Conservation (phyloP, 768 basidiomycete species). For the Russula virescens region DNA sequence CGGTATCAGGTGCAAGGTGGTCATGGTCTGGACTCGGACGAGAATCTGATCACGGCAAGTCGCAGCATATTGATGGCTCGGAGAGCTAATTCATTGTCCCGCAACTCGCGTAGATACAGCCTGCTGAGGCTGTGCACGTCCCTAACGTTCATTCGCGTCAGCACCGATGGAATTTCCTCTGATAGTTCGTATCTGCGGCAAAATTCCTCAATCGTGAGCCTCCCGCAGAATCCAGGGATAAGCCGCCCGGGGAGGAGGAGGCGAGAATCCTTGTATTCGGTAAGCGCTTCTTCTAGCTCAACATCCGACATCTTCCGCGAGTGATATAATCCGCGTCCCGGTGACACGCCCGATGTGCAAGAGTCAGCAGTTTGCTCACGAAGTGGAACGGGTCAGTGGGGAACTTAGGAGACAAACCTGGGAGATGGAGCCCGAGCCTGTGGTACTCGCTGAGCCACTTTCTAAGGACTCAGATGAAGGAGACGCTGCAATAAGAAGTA, state of each 20-base stretch:
- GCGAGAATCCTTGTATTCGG: conserved; percentile 5
- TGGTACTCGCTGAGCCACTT: neutral
- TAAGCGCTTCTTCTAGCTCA: conserved; percentile 11
- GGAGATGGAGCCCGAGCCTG: conserved; percentile 9
- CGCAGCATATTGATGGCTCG: conserved; percentile 13
- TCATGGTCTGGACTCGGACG: conserved; percentile 14
- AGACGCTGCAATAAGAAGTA: neutral
- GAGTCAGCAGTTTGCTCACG: neutral
- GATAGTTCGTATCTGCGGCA: conserved; percentile 13
- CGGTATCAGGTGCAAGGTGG: too few species aligned
- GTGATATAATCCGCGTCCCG: neutral
- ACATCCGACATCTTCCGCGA: conserved; percentile 12
- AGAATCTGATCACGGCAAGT: conserved; percentile 13
- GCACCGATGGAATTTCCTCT: conserved; percentile 1
- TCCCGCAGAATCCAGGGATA: conserved; percentile 7
- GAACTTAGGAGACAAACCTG: conserved; percentile 5
- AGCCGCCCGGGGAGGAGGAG: conserved; percentile 16
- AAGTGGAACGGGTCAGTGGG: neutral
- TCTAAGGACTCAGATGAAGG: neutral
- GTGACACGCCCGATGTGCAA: neutral
- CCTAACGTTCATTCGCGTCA: conserved; percentile 10
- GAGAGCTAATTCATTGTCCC: neutral
- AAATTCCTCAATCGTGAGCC: conserved; percentile 7
- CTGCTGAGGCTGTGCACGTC: conserved; percentile 11
- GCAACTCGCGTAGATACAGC: conserved; percentile 11